A percentile compares a stretch with the other conserved stretches of the same genome.
Evolutionary conservation across 2,329 filamentous ascomycete species (phyloP).

Genomic region (Metarhizium rileyi): DNA sequence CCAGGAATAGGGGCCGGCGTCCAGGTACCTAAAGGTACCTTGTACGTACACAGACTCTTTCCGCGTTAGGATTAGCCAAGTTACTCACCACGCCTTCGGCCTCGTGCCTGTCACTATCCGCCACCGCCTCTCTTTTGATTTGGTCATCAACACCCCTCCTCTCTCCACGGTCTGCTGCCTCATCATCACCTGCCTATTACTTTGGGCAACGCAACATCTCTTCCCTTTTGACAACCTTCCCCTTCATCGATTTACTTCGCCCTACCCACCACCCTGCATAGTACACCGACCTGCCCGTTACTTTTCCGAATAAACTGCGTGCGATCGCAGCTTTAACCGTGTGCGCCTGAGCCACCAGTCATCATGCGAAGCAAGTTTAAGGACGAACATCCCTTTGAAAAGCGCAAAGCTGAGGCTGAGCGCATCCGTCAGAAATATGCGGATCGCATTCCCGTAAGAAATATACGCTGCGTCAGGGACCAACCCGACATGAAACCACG

Average conservation of each 20-base stretch:
- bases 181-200: slow-evolving; percentile 16
- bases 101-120: slow-evolving; percentile 11
- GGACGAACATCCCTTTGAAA: slow-evolving; percentile 99
- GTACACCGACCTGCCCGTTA: not conserved
- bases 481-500: not conserved
- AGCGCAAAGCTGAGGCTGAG: slow-evolving; percentile 99
- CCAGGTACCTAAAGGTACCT: too few species aligned
- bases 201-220: slow-evolving; percentile 6
- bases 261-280: not conserved
- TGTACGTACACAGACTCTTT: not conserved
- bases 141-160: slow-evolving; percentile 10
- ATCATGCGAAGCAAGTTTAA: slow-evolving; percentile 99
- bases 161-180: slow-evolving; percentile 10
- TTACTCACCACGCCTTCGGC: slow-evolving; percentile 1
- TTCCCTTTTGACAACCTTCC: slow-evolving; percentile 6
- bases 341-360: slow-evolving; percentile 24
- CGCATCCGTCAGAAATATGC: slow-evolving; percentile 98
- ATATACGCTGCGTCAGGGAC: not conserved
- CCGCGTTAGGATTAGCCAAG: not conserved
- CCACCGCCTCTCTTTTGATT: slow-evolving; percentile 7
- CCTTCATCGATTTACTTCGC: not conserved
- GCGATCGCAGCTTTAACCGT: not conserved
- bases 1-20: too few species aligned
- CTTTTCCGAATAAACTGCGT: not conserved
- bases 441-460: slow-evolving; percentile 91